phyloP scores from a whole-genome alignment of 441 rosid species.

The Eruca vesicaria region DNA sequence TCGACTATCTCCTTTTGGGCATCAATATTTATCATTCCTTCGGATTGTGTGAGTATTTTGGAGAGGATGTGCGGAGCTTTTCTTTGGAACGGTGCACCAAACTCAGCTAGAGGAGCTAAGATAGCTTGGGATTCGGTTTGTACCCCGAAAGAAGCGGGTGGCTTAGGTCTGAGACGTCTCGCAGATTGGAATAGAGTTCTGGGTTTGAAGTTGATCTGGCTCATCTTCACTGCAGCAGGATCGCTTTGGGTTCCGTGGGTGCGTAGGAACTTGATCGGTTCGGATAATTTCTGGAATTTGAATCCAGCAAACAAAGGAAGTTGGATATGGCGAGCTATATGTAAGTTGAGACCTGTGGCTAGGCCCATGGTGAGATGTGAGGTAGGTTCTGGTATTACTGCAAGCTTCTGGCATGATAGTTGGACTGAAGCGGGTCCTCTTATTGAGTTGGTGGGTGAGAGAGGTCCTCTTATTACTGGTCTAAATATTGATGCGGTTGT shows the following conservation, averaged over 20 bases:
- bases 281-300: background rate
- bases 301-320: background rate
- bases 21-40: background rate
- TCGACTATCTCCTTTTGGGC: background rate
- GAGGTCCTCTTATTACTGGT: background rate
- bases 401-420: background rate
- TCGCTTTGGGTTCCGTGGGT: background rate
- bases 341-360: background rate
- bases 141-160: background rate
- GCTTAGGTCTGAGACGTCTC: background rate
- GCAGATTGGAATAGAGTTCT: background rate
- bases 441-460: background rate
- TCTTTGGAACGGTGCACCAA: background rate
- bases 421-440: background rate
- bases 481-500: background rate
- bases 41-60: background rate
- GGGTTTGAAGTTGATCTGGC: background rate
- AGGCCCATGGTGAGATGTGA: background rate
- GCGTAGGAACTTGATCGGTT: background rate
- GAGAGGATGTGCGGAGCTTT: background rate
- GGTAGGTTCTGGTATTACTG: background rate
- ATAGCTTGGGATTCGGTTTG: background rate
- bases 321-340: background rate
- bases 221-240: background rate
- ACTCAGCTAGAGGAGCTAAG: background rate